Evolutionary conservation across 2,329 filamentous ascomycete genomes (phyloP), one percentile per base, ranked within the genome.

Genomic region (Trichoderma semiorbis): DNA sequence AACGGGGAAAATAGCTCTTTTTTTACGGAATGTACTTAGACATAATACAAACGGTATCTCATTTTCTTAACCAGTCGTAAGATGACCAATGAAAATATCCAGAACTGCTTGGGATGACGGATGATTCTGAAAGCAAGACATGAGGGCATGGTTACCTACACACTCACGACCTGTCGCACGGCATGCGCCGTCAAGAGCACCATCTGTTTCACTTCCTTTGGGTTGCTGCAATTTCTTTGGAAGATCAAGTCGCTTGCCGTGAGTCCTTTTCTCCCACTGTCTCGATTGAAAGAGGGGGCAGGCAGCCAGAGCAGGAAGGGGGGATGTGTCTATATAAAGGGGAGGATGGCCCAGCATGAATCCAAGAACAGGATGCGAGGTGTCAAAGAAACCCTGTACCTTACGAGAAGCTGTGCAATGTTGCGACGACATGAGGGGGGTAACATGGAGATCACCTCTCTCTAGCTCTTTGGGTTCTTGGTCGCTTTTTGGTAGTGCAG

Each of bases 221-320:
- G 69, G 69, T 62, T 66, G 69, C 67, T 69, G 67, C 57, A 43
- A 53, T 69, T 62, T 69, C 67, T 60, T 62, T 71, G 62, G 62
- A 67, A 61, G 69, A 71, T 61, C 69, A 71, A 66, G 69, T 71
- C 69, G 69, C 69, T 71, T 71, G 69, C 69, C 62, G 62, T 67
- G 62, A 62, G 39, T 36, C 36, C 21, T 53, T 61, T 24, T 12
- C 10, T 53, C 12, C 28, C 24, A 62, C 24, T 62, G 67, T 69
- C 57, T 62, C 34, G 24, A 32, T 24, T 28, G 14, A 26, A 32
- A 32, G 36, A 43, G 39, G 28, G 26, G 39, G 39, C 36, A 39
- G 12, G 14, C 14, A 58, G 24, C 21, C 8, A 30, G 28, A 36
- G 66, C 21, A 14, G 24, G 24, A 18, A 18, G 39, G 39, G 55